Evolutionary conservation across 1,284 basidiomycete genomes (phyloP).

Genomic region (Entoloma clypeatum): DNA sequence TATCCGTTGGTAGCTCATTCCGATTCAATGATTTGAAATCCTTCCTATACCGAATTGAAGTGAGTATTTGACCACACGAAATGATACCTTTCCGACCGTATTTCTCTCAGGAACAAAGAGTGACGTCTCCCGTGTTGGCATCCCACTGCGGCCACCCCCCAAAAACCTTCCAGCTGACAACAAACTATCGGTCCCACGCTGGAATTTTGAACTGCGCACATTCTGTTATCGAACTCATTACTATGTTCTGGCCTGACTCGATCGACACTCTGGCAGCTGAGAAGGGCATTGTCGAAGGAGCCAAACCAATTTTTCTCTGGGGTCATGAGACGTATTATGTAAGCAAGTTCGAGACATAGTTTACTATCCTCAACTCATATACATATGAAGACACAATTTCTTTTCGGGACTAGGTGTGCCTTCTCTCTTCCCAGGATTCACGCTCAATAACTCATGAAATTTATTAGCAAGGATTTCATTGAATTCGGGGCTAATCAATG

Average conservation of each 20-base stretch:
- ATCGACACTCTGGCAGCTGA: conserved; percentile 62
- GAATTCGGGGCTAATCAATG: conserved; percentile 72
- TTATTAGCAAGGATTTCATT: conserved; percentile 46
- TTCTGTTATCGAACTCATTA: conserved; percentile 58
- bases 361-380: not conserved
- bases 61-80: conserved; percentile 22
- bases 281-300: conserved; percentile 53
- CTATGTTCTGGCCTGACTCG: conserved; percentile 58
- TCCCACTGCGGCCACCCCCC: conserved; percentile 30
- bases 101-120: conserved; percentile 6
- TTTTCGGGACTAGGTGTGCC: conserved; percentile 43
- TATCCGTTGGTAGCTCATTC: conserved; percentile 70
- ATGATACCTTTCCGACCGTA: not conserved
- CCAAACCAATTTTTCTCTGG: conserved; percentile 57
- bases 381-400: conserved; percentile 43
- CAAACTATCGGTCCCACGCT: conserved; percentile 70
- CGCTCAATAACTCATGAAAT: no score
- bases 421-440: conserved; percentile 19
- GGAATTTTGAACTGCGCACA: conserved; percentile 70
- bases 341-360: conserved; percentile 36
- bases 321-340: conserved; percentile 51
- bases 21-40: conserved; percentile 70
- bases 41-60: conserved; percentile 59
- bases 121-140: not conserved
- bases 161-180: conserved; percentile 52